Percentiles rank a stretch among this genome's conserved stretches.
Evolutionary conservation across 1,284 basidiomycete genomes (phyloP).

Genomic region (Pterulicium gracile): DNA sequence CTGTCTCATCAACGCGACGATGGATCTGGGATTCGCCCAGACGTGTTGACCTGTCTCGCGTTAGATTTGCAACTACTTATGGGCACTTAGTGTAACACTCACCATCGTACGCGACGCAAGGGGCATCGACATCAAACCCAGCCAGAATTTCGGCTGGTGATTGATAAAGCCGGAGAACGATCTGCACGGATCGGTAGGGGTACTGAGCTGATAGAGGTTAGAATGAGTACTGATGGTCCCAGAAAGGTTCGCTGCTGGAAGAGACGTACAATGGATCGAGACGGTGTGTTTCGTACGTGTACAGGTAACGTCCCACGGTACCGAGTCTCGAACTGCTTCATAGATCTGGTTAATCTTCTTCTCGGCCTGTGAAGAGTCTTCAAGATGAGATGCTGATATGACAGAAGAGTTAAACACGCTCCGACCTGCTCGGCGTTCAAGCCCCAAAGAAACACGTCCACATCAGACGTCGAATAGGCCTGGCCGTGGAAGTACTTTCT

Average conservation of each 20-base stretch:
- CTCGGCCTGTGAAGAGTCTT: conserved; percentile 31
- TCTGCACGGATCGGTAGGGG: conserved; percentile 47
- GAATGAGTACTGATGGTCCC: background rate
- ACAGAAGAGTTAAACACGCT: conserved; percentile 2
- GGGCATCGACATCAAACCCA: conserved; percentile 51
- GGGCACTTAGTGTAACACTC: conserved; percentile 1
- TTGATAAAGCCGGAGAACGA: conserved; percentile 41
- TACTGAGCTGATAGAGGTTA: conserved; percentile 35
- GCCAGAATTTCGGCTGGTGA: conserved; percentile 51
- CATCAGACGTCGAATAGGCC: conserved; percentile 46
- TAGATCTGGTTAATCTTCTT: conserved; percentile 44
- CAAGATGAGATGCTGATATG: background rate
- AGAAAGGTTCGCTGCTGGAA: too few species aligned
- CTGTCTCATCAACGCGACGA: conserved; percentile 48
- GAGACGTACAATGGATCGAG: conserved; percentile 42
- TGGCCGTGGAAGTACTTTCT: conserved; percentile 42
- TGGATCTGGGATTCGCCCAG: conserved; percentile 44
- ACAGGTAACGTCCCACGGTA: conserved; percentile 55
- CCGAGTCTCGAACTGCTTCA: conserved; percentile 49
- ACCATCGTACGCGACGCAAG: conserved; percentile 47
- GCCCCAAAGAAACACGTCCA: conserved; percentile 52
- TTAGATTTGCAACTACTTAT: background rate
- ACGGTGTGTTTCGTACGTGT: conserved; percentile 52
- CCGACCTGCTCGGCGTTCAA: conserved; percentile 36
- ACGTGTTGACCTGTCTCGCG: conserved; percentile 28